Evolutionary conservation across 225 moss, liverwort and hornwort species (phyloP).

Genomic region (Neckera pumila): DNA sequence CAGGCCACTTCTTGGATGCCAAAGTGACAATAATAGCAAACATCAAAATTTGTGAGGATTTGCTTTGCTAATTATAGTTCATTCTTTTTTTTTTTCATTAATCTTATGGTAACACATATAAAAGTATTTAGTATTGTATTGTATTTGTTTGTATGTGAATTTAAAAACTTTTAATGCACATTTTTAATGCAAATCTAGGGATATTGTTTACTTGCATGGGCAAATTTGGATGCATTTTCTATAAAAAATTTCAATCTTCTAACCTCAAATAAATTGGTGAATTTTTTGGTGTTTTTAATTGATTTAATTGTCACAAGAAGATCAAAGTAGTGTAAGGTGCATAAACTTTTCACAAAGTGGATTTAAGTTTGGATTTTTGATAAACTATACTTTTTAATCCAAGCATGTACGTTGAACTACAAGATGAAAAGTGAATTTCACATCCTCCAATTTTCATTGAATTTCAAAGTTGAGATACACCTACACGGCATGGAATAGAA

Average conservation of each 20-base stretch:
- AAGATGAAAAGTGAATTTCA: not conserved
- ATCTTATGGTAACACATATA: not conserved
- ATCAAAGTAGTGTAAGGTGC: not conserved
- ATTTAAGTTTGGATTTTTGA: not conserved
- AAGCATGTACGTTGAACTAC: fast-evolving
- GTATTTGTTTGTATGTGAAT: not conserved
- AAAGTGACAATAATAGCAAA: not conserved
- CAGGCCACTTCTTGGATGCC: not conserved
- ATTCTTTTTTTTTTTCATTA: not conserved
- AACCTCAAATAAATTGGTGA: not conserved
- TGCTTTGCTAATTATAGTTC: not conserved
- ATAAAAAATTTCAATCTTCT: not conserved
- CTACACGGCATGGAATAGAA: fast-evolving
- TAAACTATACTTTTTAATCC: not conserved
- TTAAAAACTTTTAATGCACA: not conserved
- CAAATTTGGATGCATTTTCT: not conserved
- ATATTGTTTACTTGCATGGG: fast-evolving
- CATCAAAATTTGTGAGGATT: not conserved
- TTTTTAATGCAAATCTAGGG: fast-evolving
- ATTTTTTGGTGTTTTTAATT: not conserved
- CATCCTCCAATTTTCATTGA: not conserved
- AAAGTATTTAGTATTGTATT: not conserved
- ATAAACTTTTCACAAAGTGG: not conserved
- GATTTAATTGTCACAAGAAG: not conserved
- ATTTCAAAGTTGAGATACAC: not conserved